phyloP scores from a whole-genome alignment of 768 basidiomycete species.

The Pulveroboletus sp. region DNA sequence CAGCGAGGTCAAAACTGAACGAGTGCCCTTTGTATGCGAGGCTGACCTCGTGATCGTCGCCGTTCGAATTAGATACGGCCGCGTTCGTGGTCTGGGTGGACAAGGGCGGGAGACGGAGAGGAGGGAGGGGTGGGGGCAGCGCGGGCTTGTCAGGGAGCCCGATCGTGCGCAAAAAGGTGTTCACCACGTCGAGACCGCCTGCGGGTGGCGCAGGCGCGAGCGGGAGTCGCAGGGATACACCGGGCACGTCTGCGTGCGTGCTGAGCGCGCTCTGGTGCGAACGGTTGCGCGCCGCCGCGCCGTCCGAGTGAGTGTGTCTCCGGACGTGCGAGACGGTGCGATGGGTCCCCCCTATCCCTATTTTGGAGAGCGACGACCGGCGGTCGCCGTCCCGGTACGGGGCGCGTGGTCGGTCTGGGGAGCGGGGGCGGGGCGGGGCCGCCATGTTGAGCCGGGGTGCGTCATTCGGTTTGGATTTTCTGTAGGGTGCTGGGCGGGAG shows the following conservation, averaged over 20 bases:
- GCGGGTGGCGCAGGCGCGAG: constrained; percentile 5
- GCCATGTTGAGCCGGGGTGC: constrained; percentile 7
- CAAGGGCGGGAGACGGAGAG: constrained; percentile 12
- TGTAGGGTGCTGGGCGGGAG: too few species aligned
- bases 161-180: constrained; percentile 24
- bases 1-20: constrained; percentile 25
- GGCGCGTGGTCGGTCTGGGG: constrained; percentile 7
- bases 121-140: constrained; percentile 4
- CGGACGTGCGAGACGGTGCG: constrained; percentile 1
- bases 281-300: constrained; percentile 4
- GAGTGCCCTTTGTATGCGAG: constrained; percentile 28
- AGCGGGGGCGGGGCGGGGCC: background rate
- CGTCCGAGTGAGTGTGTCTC: constrained; percentile 4
- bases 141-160: constrained; percentile 19
- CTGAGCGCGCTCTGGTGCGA: constrained; percentile 5
- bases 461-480: constrained; percentile 13
- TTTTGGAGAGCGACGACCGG: background rate
- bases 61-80: background rate
- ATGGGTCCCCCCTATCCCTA: constrained; percentile 10
- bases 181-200: constrained; percentile 16
- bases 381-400: constrained; percentile 3
- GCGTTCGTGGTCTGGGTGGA: constrained; percentile 6
- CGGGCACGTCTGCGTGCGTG: constrained; percentile 9
- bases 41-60: constrained; percentile 16
- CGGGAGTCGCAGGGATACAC: constrained; percentile 15